Percentiles rank a stretch among this genome's conserved stretches.
These are phyloP conservation scores for Spathaspora passalidarum DNA, from an alignment of 805 yeast species.

Conservation along the genomic window DNA sequence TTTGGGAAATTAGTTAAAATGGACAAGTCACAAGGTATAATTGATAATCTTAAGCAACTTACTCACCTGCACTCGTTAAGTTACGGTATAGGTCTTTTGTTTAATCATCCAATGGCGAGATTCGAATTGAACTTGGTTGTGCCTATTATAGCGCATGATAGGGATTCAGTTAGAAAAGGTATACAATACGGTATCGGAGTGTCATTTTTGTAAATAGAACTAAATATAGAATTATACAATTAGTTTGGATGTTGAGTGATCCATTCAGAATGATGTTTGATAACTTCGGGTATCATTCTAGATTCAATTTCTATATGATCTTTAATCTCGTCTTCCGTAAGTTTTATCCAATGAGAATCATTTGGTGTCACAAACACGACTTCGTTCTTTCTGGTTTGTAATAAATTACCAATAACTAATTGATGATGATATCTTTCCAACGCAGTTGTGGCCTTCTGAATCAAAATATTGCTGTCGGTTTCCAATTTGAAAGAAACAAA, in stretches of 20 bases:
- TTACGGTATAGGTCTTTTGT: conserved; percentile 49
- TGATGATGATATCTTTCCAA: conserved; percentile 86
- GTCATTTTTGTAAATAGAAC: conserved; percentile 43
- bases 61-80: conserved; percentile 29
- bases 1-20: conserved; percentile 42
- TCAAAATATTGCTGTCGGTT: conserved; percentile 70
- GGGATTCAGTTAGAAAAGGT: conserved; percentile 50
- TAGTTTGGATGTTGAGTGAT: conserved; percentile 26
- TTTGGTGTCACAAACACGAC: conserved; percentile 77
- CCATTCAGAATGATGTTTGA: conserved; percentile 63
- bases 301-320: conserved; percentile 67
- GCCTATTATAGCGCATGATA: conserved; percentile 43
- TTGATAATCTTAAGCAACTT: conserved; percentile 7
- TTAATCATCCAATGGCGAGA: conserved; percentile 56
- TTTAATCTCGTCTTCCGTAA: conserved; percentile 40
- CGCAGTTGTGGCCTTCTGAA: conserved; percentile 76
- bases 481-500: conserved; percentile 92
- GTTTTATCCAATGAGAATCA: conserved; percentile 47
- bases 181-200: conserved; percentile 59
- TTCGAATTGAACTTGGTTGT: conserved; percentile 56
- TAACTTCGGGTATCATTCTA: conserved; percentile 74
- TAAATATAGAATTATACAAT: background rate
- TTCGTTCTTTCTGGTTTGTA: conserved; percentile 83
- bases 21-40: conserved; percentile 9
- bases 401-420: conserved; percentile 87